Evolutionary conservation across 2,329 filamentous ascomycete species (phyloP).

Genomic region (Dothiorella sarmentorum): DNA sequence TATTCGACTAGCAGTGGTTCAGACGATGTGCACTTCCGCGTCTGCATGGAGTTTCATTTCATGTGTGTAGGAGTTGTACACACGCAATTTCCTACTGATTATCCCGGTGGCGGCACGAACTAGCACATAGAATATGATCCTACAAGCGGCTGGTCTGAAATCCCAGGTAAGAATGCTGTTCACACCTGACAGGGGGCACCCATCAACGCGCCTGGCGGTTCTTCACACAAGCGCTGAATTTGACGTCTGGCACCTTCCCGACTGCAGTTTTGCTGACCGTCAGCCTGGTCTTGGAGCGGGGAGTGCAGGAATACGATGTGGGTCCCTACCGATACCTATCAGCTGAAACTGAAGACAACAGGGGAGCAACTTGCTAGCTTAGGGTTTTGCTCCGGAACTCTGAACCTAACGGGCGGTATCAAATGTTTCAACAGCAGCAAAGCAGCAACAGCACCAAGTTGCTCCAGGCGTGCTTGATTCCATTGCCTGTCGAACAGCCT

Average conservation of each 20-base stretch:
- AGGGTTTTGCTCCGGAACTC: not conserved
- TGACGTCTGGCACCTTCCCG: not conserved
- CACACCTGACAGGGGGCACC: not conserved
- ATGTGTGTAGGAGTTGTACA: not conserved
- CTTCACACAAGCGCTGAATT: not conserved
- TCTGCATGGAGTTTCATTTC: not conserved
- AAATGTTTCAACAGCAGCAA: not conserved
- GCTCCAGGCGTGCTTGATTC: not conserved
- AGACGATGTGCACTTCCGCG: not conserved
- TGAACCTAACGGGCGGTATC: not conserved
- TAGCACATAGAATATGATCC: not conserved
- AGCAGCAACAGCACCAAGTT: not conserved
- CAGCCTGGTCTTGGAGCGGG: not conserved
- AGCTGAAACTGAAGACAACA: not conserved
- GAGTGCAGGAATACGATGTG: not conserved
- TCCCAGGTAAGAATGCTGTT: not conserved
- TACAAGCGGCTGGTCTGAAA: not conserved
- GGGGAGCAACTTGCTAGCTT: not conserved
- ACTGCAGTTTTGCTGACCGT: not conserved
- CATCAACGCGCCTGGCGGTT: not conserved
- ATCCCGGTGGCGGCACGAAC: not conserved
- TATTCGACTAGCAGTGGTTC: too few species aligned
- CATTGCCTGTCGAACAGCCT: not conserved
- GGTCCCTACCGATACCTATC: not conserved
- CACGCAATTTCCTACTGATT: not conserved